Evolutionary conservation across 2,329 filamentous ascomycete species (phyloP), one percentile per base, ranked within the genome.

Genomic region (Arthrobotrys pseudoclavata): DNA sequence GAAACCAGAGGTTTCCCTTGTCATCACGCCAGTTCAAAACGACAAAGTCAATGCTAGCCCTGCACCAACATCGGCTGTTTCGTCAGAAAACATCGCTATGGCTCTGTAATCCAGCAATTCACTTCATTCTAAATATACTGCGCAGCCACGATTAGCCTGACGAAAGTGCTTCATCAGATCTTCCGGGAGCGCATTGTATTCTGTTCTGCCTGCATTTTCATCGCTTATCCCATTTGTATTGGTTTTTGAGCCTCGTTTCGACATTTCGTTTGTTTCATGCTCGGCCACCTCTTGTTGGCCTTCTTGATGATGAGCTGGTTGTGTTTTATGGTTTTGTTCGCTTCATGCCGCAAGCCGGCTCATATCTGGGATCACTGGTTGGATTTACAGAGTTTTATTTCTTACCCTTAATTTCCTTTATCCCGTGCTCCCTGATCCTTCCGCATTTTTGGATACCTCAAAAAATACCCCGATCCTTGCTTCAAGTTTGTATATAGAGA

Each of bases 321-420:
- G 26, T 55, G 13, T 60, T 55, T 20, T 55, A 7, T 67, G 45
- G 31, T 66, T n/a, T 53, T 66, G 22, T 34, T 66, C 18, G 61
- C 61, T 62, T 40, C 47, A 40, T 29, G 24, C 45, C 42, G 60
- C 47, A 29, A 68, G 72, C 53, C 50, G 60, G 64, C 57, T 66
- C 66, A 64, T 50, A 60, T 64, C 42, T 70, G 67, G 47, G 45
- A 63, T 60, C 48, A 55, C 60, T 66, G 48, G 50, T 18, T 66
- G 31, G 48, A 42, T 66, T 72, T 66, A 37, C 45, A 71, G 47
- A 68, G 42, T 34, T 37, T 37, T 55, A 24, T 34, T 50, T 18
- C 20, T 69, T 22, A 6, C 22, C 22, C 18, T 63, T 69, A 57
- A 48, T 77, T 71, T 77, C 67, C 40, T 76, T 77, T 77, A 53